Conservation (phyloP, 805 yeast genomes). For the Brettanomyces bruxellensis region DNA sequence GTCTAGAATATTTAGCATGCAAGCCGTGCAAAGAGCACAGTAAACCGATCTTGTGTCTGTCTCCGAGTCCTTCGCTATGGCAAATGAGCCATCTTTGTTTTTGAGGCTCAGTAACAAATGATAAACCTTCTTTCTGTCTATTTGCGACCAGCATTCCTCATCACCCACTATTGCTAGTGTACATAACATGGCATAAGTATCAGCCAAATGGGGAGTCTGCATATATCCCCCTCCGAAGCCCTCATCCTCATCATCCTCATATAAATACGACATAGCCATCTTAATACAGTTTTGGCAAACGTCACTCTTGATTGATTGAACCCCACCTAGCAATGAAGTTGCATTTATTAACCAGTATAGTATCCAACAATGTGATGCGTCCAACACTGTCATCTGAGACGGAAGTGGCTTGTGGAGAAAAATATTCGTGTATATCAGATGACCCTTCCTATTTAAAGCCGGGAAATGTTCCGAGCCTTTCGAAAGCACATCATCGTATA, state of each 20-base stretch:
- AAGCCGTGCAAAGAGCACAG: constrained; percentile 71
- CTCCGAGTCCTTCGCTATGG: constrained; percentile 74
- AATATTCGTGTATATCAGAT: constrained; percentile 33
- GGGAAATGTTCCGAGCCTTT: constrained; percentile 25
- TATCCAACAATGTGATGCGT: constrained; percentile 92
- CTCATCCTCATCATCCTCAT: constrained; percentile 1
- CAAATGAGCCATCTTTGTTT: constrained; percentile 63
- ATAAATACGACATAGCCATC: background rate
- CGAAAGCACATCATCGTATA: constrained; percentile 23
- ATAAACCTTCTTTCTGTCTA: constrained; percentile 41
- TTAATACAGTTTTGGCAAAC: constrained; percentile 3
- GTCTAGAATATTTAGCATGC: constrained; percentile 53
- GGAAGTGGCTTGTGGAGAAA: constrained; percentile 41
- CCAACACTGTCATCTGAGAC: constrained; percentile 42
- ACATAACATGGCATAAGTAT: constrained; percentile 70
- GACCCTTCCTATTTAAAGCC: constrained; percentile 24
- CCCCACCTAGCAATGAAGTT: constrained; percentile 31
- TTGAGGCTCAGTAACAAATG: constrained; percentile 63
- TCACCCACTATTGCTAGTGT: constrained; percentile 47
- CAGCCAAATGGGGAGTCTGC: constrained; percentile 78
- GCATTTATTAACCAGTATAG: constrained; percentile 75
- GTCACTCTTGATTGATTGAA: constrained; percentile 8
- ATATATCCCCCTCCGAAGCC: constrained; percentile 84
- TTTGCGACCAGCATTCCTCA: constrained; percentile 28
- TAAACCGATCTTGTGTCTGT: constrained; percentile 78